Evolutionary conservation across 2,329 filamentous ascomycete species (phyloP).

Genomic region (Pleochaeta shiraiana): DNA sequence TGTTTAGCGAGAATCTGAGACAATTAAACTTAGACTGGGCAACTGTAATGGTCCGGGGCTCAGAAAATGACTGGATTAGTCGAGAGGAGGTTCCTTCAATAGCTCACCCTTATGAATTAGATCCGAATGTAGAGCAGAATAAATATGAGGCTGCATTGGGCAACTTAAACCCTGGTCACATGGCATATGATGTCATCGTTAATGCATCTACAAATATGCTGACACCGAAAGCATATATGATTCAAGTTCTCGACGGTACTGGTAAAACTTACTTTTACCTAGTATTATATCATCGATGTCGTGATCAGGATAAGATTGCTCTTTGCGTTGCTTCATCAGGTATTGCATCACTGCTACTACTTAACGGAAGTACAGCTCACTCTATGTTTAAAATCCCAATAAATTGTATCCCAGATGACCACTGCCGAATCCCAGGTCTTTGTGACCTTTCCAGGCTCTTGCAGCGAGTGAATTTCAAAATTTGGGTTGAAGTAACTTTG

Average conservation of each 20-base stretch:
- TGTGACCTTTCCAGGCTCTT: too few relatives aligned
- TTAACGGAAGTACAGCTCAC: neutral
- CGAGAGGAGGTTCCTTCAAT: too few relatives aligned
- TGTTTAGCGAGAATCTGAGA: too few relatives aligned
- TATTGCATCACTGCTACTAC: neutral
- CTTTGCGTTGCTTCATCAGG: neutral
- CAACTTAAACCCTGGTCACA: neutral
- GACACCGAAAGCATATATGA: neutral
- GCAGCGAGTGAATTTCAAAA: too few relatives aligned
- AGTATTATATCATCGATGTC: neutral
- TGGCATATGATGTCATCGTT: neutral
- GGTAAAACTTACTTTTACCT: neutral
- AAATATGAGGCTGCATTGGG: neutral
- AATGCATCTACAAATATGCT: neutral
- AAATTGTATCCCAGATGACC: too few relatives aligned
- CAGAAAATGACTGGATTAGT: too few relatives aligned
- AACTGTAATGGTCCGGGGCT: too few relatives aligned
- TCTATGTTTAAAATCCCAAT: neutral
- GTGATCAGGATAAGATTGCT: neutral
- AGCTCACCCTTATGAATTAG: too few relatives aligned
- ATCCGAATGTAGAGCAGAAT: neutral
- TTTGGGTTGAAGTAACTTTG: too few relatives aligned
- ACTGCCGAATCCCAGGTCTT: too few relatives aligned
- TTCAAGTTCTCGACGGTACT: neutral
- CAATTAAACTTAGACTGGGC: too few relatives aligned